Evolutionary conservation across 2,329 filamentous ascomycete species (phyloP).

Genomic region (Ceratocystis alfenasii): DNA sequence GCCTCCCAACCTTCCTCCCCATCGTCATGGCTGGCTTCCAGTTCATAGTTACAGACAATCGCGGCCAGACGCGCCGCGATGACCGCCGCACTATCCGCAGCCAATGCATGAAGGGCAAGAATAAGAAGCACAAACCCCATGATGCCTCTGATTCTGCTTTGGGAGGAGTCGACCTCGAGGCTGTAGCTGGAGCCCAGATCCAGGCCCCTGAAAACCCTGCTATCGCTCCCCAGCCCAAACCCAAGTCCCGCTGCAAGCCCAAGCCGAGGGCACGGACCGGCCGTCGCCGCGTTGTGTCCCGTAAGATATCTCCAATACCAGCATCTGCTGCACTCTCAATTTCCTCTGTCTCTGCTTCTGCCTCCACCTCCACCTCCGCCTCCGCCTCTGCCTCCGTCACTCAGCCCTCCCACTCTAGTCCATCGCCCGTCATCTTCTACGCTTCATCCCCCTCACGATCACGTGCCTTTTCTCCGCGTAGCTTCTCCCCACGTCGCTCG

Average conservation of each 20-base stretch:
- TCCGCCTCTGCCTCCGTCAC: not conserved
- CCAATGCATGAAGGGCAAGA: slow-evolving; percentile 22
- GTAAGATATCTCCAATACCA: not conserved
- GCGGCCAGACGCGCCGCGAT: slow-evolving; percentile 22
- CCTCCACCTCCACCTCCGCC: not conserved
- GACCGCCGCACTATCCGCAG: slow-evolving; percentile 21
- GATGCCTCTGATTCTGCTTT: not conserved
- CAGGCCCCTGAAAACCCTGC: not conserved
- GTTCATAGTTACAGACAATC: slow-evolving; percentile 23
- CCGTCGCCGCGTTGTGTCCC: not conserved
- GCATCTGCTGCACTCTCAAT: not conserved
- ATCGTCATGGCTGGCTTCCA: slow-evolving; percentile 21
- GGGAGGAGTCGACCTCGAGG: not conserved
- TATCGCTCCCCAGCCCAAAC: not conserved
- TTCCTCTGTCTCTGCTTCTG: not conserved
- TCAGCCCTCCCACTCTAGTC: not conserved
- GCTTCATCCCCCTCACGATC: not conserved
- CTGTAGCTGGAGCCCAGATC: not conserved
- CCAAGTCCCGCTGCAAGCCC: not conserved
- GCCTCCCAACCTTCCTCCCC: not conserved
- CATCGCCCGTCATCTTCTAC: not conserved
- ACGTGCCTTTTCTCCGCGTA: not conserved
- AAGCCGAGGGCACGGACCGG: not conserved
- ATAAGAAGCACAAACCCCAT: slow-evolving; percentile 15
- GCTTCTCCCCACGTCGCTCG: not conserved